Conservation (phyloP, 2,329 filamentous ascomycete species). For the Chaetomium sp. region DNA sequence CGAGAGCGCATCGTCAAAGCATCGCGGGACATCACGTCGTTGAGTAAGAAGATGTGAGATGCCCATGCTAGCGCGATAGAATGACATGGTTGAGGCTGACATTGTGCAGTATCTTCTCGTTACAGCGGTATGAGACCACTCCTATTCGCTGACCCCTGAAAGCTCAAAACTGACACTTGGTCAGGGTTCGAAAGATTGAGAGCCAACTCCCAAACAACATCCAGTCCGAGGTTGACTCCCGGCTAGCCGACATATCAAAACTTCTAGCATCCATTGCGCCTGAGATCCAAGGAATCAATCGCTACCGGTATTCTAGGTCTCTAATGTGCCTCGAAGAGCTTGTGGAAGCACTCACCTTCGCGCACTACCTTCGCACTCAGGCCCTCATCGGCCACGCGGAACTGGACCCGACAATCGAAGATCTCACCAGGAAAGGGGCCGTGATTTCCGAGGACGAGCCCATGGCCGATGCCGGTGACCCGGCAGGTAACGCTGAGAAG, state of each 20-base stretch:
- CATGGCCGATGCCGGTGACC: slow-evolving; percentile 17
- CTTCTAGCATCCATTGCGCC: slow-evolving; percentile 61
- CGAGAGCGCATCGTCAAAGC: slow-evolving; percentile 85
- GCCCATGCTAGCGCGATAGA: neutral
- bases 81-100: slow-evolving; percentile 1
- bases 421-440: slow-evolving; percentile 28
- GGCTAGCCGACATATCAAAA: slow-evolving; percentile 62
- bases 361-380: slow-evolving; percentile 77
- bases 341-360: slow-evolving; percentile 84
- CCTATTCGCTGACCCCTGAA: neutral
- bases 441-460: slow-evolving; percentile 16
- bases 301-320: slow-evolving; percentile 72
- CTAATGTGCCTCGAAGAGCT: slow-evolving; percentile 90
- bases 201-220: slow-evolving; percentile 61
- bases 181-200: slow-evolving; percentile 58
- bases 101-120: slow-evolving; percentile 67
- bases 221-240: slow-evolving; percentile 60
- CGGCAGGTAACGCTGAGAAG: slow-evolving; percentile 33
- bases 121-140: slow-evolving; percentile 60
- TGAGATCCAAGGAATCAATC: slow-evolving; percentile 73
- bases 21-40: slow-evolving; percentile 83
- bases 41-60: slow-evolving; percentile 91
- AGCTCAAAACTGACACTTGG: neutral
- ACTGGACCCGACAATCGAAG: slow-evolving; percentile 43
- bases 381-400: slow-evolving; percentile 63